Evolutionary conservation across 306 rosid species (phyloP).

Genomic region (Prunus mume): DNA sequence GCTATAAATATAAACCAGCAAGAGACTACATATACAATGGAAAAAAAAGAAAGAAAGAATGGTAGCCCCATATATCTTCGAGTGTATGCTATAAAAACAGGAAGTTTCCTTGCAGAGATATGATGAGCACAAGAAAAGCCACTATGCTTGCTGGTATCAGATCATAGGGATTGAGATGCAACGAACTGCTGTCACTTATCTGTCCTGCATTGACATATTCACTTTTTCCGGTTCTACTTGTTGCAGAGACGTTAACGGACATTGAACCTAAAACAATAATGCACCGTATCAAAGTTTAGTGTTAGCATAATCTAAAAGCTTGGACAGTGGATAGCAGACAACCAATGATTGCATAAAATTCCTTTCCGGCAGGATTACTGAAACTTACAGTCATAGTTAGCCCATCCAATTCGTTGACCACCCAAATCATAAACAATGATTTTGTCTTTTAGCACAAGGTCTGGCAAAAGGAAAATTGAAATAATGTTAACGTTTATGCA

Average conservation of each 20-base stretch:
- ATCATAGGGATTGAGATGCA: conserved; percentile 29
- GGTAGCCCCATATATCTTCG: conserved; percentile 8
- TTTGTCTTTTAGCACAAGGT: conserved; percentile 89
- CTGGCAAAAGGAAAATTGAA: conserved; percentile 41
- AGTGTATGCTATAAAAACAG: conserved; percentile 46
- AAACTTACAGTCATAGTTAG: conserved; percentile 92
- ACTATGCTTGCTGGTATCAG: conserved; percentile 31
- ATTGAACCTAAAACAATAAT: conserved; percentile 50
- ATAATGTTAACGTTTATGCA: conserved; percentile 1
- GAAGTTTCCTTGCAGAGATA: conserved; percentile 36
- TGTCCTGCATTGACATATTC: conserved; percentile 80
- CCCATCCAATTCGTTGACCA: conserved; percentile 90
- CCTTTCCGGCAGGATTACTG: conserved; percentile 14
- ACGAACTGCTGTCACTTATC: conserved; percentile 45
- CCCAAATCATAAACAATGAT: conserved; percentile 86
- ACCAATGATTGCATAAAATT: neutral
- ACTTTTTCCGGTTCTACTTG: conserved; percentile 58
- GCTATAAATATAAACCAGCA: conserved; percentile 47
- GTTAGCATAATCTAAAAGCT: neutral
- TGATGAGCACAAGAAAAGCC: conserved; percentile 40
- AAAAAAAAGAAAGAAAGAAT: conserved; percentile 10
- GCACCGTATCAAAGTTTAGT: neutral
- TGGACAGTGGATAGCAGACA: neutral
- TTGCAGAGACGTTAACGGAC: conserved; percentile 80
- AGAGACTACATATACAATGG: conserved; percentile 32